A percentile compares a stretch with the other conserved stretches of the same genome.
phyloP scores from a whole-genome alignment of 768 basidiomycete species.

The Panus rudis region DNA sequence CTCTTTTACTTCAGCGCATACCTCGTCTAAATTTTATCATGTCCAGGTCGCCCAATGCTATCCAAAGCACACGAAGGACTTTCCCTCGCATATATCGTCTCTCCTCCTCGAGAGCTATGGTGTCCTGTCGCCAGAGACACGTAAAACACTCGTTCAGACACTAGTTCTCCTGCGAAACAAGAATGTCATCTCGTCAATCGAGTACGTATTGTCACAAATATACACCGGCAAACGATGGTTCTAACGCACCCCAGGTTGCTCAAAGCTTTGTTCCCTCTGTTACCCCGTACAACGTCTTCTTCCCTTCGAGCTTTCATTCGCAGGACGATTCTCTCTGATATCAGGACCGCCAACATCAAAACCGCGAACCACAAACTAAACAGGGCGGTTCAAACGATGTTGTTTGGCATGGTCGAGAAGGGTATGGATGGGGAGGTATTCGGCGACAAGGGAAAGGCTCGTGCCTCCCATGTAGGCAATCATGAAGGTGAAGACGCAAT shows the following conservation, averaged over 20 bases:
- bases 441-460: slow-evolving; percentile 78
- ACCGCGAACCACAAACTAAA: slow-evolving; percentile 95
- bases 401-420: slow-evolving; percentile 93
- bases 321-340: slow-evolving; percentile 89
- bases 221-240: neutral
- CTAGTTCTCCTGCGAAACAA: slow-evolving; percentile 92
- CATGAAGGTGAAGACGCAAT: slow-evolving; percentile 78
- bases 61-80: slow-evolving; percentile 81
- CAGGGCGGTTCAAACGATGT: slow-evolving; percentile 88
- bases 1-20: neutral
- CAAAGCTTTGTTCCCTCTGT: slow-evolving; percentile 86
- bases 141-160: slow-evolving; percentile 82
- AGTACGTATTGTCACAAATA: slow-evolving; percentile 44
- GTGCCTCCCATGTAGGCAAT: slow-evolving; percentile 34
- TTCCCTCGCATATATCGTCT: slow-evolving; percentile 72
- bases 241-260: slow-evolving; percentile 53
- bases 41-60: slow-evolving; percentile 84
- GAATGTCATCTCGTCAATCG: slow-evolving; percentile 84
- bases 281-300: slow-evolving; percentile 88
- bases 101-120: slow-evolving; percentile 78
- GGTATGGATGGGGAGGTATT: slow-evolving; percentile 79
- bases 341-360: slow-evolving; percentile 81
- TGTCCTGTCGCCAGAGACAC: slow-evolving; percentile 68
- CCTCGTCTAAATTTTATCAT: neutral
- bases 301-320: slow-evolving; percentile 80